Percentiles rank a stretch among this genome's conserved stretches.
Evolutionary conservation across 495 filamentous ascomycete species (phyloP).

Genomic region (Alectoria sarmentosa): DNA sequence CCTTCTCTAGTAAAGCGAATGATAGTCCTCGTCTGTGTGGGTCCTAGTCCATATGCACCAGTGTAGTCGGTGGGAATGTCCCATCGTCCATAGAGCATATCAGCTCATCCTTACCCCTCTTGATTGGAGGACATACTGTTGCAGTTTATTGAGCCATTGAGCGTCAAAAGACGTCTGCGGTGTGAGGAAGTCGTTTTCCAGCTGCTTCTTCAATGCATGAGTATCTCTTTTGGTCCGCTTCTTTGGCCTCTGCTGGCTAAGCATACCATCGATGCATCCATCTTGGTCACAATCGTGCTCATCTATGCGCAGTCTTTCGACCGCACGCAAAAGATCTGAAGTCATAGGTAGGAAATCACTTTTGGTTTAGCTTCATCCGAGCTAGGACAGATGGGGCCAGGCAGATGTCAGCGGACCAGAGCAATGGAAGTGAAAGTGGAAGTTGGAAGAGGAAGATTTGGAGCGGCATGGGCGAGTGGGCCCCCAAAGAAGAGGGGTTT

Average conservation of each 20-base stretch:
- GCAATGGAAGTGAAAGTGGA: too few species aligned
- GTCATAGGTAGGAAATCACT: constrained; percentile 25
- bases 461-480: too few species aligned
- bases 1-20: constrained; percentile 89
- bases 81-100: constrained; percentile 56
- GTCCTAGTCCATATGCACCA: constrained; percentile 76
- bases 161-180: constrained; percentile 70
- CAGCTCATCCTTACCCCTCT: constrained; percentile 12
- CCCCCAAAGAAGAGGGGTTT: background rate
- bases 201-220: constrained; percentile 53
- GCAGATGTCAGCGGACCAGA: background rate
- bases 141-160: constrained; percentile 80
- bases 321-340: constrained; percentile 27
- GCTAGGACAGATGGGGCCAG: background rate
- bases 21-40: constrained; percentile 86
- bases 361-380: background rate
- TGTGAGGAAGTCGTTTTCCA: constrained; percentile 71
- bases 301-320: constrained; percentile 22
- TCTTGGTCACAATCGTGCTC: constrained; percentile 18
- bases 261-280: constrained; percentile 50
- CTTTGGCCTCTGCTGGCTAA: constrained; percentile 46
- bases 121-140: constrained; percentile 48
- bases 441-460: too few species aligned
- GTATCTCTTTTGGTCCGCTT: constrained; percentile 50
- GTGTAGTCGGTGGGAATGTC: constrained; percentile 67